Percentiles rank a stretch among this genome's conserved stretches.
phyloP scores from a whole-genome alignment of 257 asterid genomes.

The Ophiorrhiza pumila region DNA sequence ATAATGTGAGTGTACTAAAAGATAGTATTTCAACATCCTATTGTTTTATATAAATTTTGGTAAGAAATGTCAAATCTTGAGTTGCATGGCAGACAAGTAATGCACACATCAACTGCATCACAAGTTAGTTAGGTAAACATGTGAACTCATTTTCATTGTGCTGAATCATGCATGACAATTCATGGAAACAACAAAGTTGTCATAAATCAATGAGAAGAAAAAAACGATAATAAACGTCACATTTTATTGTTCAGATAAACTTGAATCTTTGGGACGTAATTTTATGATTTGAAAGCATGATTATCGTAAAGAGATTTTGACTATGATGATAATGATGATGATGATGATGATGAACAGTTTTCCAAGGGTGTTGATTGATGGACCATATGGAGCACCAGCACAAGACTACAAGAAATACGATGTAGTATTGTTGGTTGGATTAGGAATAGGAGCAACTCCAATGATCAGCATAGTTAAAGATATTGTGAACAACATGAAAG shows the following conservation, averaged over 20 bases:
- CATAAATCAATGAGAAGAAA: too few species aligned
- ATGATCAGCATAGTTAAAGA: conserved; percentile 90
- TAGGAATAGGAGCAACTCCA: conserved; percentile 88
- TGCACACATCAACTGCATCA: neutral
- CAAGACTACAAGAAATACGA: conserved; percentile 96
- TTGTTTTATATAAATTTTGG: neutral
- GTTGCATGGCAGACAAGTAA: neutral
- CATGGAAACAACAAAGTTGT: too few species aligned
- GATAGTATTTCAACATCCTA: too few species aligned
- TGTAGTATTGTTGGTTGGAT: conserved; percentile 71
- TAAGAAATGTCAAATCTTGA: neutral
- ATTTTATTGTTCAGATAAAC: neutral
- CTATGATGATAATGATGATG: neutral
- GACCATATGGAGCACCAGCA: conserved; percentile 95
- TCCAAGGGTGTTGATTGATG: conserved; percentile 73
- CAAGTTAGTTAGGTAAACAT: neutral
- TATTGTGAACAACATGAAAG: conserved; percentile 78
- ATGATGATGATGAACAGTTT: conserved; percentile 36
- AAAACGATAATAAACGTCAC: too few species aligned
- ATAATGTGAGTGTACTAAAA: too few species aligned
- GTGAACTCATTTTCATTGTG: neutral
- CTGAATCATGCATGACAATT: neutral
- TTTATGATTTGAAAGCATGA: neutral
- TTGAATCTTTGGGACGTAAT: neutral
- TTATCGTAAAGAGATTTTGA: too few species aligned